Evolutionary conservation across 805 yeast species (phyloP), one percentile per base, ranked within the genome.

Genomic region (Scheffersomyces spartinae): DNA sequence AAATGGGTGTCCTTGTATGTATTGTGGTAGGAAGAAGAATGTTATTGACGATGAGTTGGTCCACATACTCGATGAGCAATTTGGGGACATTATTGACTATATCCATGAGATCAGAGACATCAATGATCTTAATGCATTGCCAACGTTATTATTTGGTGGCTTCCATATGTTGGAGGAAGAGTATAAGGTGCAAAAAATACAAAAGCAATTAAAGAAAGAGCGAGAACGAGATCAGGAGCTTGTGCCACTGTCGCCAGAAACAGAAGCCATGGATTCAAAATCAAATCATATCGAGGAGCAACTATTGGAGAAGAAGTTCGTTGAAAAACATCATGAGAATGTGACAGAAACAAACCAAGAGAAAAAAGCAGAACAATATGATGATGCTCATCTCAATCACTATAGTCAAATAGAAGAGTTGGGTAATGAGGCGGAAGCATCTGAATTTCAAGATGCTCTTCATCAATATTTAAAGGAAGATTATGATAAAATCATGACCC

Each of bases 31-130:
- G 23, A 75, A 79, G 37, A 72, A 76, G 40, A 50, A 59, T 26
- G 71, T 82, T 9, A 68, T 83, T 34, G 91, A 80, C 42, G 74
- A 71, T 37, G 94, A 82, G 45, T 62, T 85, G 40, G 84, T 75
- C 39, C 68, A 68, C 28, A 66, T 82, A 5, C 83, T 80, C 43
- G 77, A 77, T 33, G 70, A 72, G 10, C 73, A 76, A 40, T 75
- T 74, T 34, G 73, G 68, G 19, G 70, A 43, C 26, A 55, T 44
- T 28, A 51, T 34, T n/a, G 55, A 50, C 19, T 49, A 49, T 27
- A 45, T 55, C 5, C 64, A 59, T 26, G 61, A 55, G 26, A 43
- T 53, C 8, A 49, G 55, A 33, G 58, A 53, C 37, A 47, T 54
- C 15, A 50, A 52, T 31, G 60, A 54, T 26, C 33, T 55, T 24